These are phyloP conservation scores for Bolboschoenus planiculmis DNA, from an alignment of 176 grass and related monocot genomes.

Conservation along the genomic window DNA sequence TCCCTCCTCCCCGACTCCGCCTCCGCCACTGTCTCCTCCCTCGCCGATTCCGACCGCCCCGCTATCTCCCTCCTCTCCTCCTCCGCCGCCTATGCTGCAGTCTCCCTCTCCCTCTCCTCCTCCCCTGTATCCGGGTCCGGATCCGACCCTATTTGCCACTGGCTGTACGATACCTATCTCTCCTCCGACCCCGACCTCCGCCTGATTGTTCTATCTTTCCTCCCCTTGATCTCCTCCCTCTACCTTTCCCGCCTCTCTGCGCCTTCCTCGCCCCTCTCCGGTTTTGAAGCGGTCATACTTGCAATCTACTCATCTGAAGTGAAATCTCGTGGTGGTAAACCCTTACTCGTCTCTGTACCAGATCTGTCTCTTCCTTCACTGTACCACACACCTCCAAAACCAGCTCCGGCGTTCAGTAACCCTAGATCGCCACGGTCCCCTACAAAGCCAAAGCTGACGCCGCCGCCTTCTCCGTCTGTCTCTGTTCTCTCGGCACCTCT, in stretches of 20 bases:
- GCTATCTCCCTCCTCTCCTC: conserved; percentile 74
- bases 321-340: conserved; percentile 69
- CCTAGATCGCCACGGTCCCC: conserved; percentile 52
- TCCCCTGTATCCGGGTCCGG: conserved; percentile 53
- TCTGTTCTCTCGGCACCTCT: conserved; percentile 76
- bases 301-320: conserved; percentile 80
- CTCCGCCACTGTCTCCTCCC: conserved; percentile 44
- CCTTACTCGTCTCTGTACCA: conserved; percentile 72
- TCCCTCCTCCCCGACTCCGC: conserved; percentile 40
- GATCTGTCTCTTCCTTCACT: conserved; percentile 79
- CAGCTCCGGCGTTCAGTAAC: not conserved
- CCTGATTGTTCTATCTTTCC: conserved; percentile 74
- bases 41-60: conserved; percentile 82
- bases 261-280: conserved; percentile 53
- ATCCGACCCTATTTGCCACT: conserved; percentile 76
- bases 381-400: conserved; percentile 59
- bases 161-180: conserved; percentile 96
- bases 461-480: conserved; percentile 31
- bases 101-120: conserved; percentile 37
- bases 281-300: conserved; percentile 95
- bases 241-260: conserved; percentile 73
- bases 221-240: conserved; percentile 80
- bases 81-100: conserved; percentile 49
- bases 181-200: conserved; percentile 87
- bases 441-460: conserved; percentile 32